Evolutionary conservation across 2,329 filamentous ascomycete species (phyloP), one percentile per base, ranked within the genome.

Genomic region (Trichoderma arundinaceum): DNA sequence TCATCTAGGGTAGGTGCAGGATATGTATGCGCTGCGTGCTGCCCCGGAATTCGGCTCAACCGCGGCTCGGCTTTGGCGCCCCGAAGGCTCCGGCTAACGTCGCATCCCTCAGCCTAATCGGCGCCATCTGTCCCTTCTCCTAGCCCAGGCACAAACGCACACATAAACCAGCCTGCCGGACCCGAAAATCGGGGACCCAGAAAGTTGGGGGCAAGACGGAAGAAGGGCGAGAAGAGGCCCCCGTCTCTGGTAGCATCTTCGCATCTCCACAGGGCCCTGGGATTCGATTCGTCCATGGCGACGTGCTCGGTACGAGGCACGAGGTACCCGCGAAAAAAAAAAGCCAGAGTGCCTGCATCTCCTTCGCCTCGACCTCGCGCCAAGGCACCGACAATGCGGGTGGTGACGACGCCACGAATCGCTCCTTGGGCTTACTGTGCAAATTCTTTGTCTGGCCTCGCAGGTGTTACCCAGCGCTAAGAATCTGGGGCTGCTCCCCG

Each of bases 111-210:
- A 35, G 56, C 39, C 41, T 46, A 35, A 59, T 19, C 43, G 43
- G 33, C 43, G 56, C 56, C 49, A 52, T 33, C 17, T 28, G 8
- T 38, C 28, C 43, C 44, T 22, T 51, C 35, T 33, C 32, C 15
- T 61, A 61, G 58, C 46, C 35, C 58, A 61, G 58, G 58, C 46
- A 61, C 58, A 51, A 52, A 61, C 58, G 35, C 58, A 41, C 57
- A 49, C 44, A 41, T 33, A 51, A 61, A 8, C 17, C 39, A 28
- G 13, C 58, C 28, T 44, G 38, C 60, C 48, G 32, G 49, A 54
- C 60, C 60, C 60, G 49, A 63, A 63, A 54, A 54, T 46, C 49
- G 49, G 59, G 28, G 59, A 39, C 51, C 58, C 35, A 39, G 19
- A 32, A 44, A 35, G 44, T 49, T 59, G 56, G 32, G 59, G n/a